Conservation (phyloP, 2,329 filamentous ascomycete genomes). For the Botrytis medusae region DNA sequence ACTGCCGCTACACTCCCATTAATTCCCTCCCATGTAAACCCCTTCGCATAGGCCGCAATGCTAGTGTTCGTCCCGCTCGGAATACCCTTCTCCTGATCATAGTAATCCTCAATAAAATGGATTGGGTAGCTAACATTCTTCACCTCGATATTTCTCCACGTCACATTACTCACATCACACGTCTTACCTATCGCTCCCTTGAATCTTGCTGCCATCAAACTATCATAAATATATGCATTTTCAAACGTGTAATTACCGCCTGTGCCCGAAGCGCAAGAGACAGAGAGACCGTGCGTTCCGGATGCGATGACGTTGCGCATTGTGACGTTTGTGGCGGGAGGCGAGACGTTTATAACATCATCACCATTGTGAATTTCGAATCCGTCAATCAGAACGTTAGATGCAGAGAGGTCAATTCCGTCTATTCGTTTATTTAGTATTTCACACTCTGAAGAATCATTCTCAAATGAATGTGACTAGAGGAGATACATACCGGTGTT, state of each 20-base stretch:
- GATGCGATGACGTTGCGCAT: constrained; percentile 18
- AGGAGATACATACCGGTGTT: constrained; percentile 9
- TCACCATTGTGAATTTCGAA: constrained; percentile 21
- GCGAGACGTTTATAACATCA: constrained; percentile 15
- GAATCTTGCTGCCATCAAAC: constrained; percentile 15
- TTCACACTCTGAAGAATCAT: accelerated
- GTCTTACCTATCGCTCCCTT: neutral
- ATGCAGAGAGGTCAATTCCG: constrained; percentile 14
- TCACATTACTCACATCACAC: constrained; percentile 8
- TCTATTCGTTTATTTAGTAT: neutral
- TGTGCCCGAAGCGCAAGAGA: neutral
- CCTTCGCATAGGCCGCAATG: constrained; percentile 2
- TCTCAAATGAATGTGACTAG: neutral
- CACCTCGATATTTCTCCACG: constrained; percentile 14
- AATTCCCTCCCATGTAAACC: neutral
- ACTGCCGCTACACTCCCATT: neutral
- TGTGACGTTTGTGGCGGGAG: constrained; percentile 6
- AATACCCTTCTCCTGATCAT: constrained; percentile 7
- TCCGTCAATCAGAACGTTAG: constrained; percentile 15
- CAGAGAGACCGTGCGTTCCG: constrained; percentile 7
- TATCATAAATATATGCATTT: constrained; percentile 14
- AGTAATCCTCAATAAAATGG: constrained; percentile 18
- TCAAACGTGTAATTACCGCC: constrained; percentile 16
- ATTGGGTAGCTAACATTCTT: constrained; percentile 15
- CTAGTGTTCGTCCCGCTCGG: neutral